Evolutionary conservation across 2,329 filamentous ascomycete species (phyloP), one percentile per base, ranked within the genome.

Genomic region (Neopestalotiopsis clavispora): DNA sequence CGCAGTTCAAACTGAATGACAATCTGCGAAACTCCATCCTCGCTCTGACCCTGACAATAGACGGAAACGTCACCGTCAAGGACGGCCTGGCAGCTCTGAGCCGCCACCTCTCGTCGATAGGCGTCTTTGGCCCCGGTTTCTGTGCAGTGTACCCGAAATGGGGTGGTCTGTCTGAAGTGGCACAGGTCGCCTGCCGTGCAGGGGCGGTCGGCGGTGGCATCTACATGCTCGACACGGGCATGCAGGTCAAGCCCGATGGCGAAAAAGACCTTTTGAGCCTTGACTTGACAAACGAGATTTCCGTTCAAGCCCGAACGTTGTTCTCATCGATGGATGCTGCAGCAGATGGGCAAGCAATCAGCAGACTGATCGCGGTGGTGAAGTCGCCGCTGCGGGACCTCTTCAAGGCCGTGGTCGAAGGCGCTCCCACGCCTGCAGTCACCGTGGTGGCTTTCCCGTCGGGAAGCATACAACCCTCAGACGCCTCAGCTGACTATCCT

Each of bases 121-220:
- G 95, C 7, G 83, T 93, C 4, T 95, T 98, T 74, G 95, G 95
- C 0, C 88, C 92, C 62, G 94, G 95, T 10, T 98, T 98, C 78
- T 93, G 93, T 65, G 93, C 94, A 61, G 90, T 99, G 13, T 89
- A 97, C 73, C 92, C 95, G 28, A 98, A 97, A 84, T 99, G 94
- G 91, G 95, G 95, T 61, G 94, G 95, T 34, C 85, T 92, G 61
- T 92, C 94, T 40, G 95, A 99, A 80, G 90, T 98, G 69, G 90
- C 93, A 38, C 95, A 99, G 83, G 94, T 97, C 30, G 93, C 91
- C 4, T 98, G 96, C 78, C 92, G 95, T 73, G 94, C 95, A 52
- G 91, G 91, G 71, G 95, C 95, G 23, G 96, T 99, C 6, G 95
- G 95, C 45, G 96, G 96, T 62, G 94, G 91, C 12, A 89, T 97